phyloP scores from a whole-genome alignment of 352 stramenopile species.

The Pythium folliculosum region DNA sequence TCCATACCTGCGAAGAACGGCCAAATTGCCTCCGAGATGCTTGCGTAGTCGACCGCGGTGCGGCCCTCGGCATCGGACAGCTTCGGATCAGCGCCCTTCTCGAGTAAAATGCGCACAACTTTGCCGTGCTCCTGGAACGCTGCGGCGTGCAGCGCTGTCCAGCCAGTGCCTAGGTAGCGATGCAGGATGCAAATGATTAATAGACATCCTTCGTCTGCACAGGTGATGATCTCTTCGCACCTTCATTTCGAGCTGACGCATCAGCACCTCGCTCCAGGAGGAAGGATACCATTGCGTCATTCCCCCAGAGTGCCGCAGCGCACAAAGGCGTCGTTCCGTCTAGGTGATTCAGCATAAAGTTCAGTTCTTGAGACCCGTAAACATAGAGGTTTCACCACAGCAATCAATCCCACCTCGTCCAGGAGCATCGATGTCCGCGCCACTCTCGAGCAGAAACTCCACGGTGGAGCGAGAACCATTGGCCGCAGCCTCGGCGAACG shows the following conservation, averaged over 20 bases:
- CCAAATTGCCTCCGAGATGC: constrained; percentile 48
- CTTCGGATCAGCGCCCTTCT: constrained; percentile 36
- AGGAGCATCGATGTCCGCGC: constrained; percentile 37
- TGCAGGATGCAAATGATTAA: not conserved
- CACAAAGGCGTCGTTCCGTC: constrained; percentile 42
- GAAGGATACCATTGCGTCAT: constrained; percentile 41
- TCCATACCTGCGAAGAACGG: constrained; percentile 38
- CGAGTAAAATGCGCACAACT: constrained; percentile 38
- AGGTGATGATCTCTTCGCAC: not conserved
- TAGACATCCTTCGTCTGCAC: not conserved
- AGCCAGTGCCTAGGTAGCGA: constrained; percentile 27
- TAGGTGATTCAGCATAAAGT: constrained; percentile 4
- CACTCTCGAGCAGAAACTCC: constrained; percentile 41
- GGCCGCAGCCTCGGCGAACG: constrained; percentile 38
- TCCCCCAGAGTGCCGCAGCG: constrained; percentile 39
- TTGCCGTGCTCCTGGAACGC: constrained; percentile 49
- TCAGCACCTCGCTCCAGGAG: constrained; percentile 32
- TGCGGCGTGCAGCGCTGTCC: constrained; percentile 41
- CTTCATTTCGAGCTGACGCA: constrained; percentile 36
- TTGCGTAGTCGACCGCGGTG: constrained; percentile 39
- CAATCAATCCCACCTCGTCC: constrained; percentile 27
- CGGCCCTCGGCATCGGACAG: constrained; percentile 32
- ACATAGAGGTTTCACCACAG: not conserved
- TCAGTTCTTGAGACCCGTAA: too few relatives aligned
- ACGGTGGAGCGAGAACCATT: constrained; percentile 43